Evolutionary conservation across 2,329 filamentous ascomycete genomes (phyloP), one percentile per base, ranked within the genome.

Genomic region (Pyricularia grisea): DNA sequence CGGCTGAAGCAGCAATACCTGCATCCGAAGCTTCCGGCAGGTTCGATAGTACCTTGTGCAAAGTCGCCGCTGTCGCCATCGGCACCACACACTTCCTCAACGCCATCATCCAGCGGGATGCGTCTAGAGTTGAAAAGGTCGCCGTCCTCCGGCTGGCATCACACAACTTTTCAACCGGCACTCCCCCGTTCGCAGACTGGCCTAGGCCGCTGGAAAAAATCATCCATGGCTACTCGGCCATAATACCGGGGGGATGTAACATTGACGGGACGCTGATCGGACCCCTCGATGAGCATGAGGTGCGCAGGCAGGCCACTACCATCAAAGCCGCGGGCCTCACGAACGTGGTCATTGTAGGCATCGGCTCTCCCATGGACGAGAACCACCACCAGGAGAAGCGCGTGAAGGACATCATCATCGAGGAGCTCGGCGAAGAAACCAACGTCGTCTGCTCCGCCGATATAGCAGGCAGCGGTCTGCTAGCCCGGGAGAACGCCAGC

Each of bases 401-500:
- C 23, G 81, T 80, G 0, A 80, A 80, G 0, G 77, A 77, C 4
- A 78, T 85, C n/a, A 73, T 85, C 50, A 76, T 74, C 6, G 71
- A 74, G 2, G 78, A 79, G 61, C 74, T 83, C 0, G 79, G 80
- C 0, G 80, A 76, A 0, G 50, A n/a, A 12, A 78, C 75, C 66
- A 79, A 85, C 68, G 78, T 87, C 2, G 82, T 86, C 2, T 80
- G 80, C 67, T 85, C 84, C 11, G 81, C 81, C 67, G 82, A 84
- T 17, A 82, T 87, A 2, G 84, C 83, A 17, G 86, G 81, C 71
- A 75, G 85, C 12, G 85, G 79, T 58, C 86, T 88, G 68, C 77
- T 89, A 9, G 87, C 89, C 76, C 81, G 88, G 55, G 88, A 90
- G 75, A 90, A 90, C 73, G 87, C 88, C 0, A 83, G 86, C 1